These are phyloP conservation scores for Moringa oleifera DNA, from an alignment of 345 rosid genomes.

Conservation along the genomic window DNA sequence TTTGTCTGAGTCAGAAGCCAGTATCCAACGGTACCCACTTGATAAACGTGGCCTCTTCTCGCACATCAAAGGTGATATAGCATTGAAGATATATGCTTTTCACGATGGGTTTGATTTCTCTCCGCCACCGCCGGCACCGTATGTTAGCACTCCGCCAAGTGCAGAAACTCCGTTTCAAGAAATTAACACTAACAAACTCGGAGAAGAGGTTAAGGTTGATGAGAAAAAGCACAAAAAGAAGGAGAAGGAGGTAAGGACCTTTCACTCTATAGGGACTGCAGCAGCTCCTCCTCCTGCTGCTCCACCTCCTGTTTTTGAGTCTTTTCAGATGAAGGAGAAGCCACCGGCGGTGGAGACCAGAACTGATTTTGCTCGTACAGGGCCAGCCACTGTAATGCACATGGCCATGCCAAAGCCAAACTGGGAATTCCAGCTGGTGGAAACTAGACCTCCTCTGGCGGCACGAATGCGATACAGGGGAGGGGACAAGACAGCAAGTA, in stretches of 20 bases:
- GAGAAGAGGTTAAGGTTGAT: background rate
- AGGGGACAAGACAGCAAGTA: constrained; percentile 68
- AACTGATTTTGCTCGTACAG: constrained; percentile 48
- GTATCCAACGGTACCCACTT: constrained; percentile 65
- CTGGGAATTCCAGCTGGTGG: constrained; percentile 62
- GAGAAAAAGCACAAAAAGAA: constrained; percentile 47
- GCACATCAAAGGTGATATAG: constrained; percentile 67
- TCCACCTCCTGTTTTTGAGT: constrained; percentile 11
- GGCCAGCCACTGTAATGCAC: constrained; percentile 39
- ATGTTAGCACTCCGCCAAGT: constrained; percentile 11
- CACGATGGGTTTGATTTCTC: constrained; percentile 13
- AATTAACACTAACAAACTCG: constrained; percentile 13
- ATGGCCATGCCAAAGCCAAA: constrained; percentile 66
- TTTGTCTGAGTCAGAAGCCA: constrained; percentile 50
- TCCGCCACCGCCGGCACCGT: constrained; percentile 11
- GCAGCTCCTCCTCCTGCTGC: constrained; percentile 15
- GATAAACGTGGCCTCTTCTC: constrained; percentile 82
- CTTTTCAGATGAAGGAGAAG: constrained; percentile 9
- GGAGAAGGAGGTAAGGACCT: constrained; percentile 64
- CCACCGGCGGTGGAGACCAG: constrained; percentile 34
- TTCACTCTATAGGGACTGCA: constrained; percentile 63
- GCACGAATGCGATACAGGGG: constrained; percentile 59
- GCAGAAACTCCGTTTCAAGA: constrained; percentile 29
- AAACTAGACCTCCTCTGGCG: constrained; percentile 81
- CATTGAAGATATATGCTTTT: constrained; percentile 42